Conservation (phyloP, 2,329 filamentous ascomycete genomes). For the Neonectria neomacrospora region DNA sequence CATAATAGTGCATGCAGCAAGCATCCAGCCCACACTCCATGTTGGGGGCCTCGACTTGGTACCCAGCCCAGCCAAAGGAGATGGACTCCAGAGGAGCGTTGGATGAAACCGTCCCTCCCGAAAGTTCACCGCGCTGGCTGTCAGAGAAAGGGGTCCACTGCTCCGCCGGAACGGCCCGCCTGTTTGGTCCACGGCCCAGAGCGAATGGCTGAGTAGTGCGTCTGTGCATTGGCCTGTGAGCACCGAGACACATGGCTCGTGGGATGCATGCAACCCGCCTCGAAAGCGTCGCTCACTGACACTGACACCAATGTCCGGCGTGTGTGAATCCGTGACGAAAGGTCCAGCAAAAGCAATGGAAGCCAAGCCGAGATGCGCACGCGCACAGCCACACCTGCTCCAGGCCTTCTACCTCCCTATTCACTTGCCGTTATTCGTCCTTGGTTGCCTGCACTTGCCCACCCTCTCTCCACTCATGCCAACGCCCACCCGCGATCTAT, state of each 20-base stretch:
- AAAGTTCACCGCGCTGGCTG: too few relatives aligned
- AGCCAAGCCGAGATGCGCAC: background rate
- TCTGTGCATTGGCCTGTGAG: background rate
- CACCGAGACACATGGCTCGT: background rate
- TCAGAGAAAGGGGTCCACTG: constrained; percentile 16
- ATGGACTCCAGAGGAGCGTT: background rate
- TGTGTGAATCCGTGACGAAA: constrained; percentile 1
- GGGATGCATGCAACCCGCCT: background rate
- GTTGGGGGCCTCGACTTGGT: background rate
- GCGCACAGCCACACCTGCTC: background rate
- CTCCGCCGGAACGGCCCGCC: constrained; percentile 43
- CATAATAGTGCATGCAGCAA: too few relatives aligned
- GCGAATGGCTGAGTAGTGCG: background rate
- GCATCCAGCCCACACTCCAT: background rate
- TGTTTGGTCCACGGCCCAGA: constrained; percentile 12
- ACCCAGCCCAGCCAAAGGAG: background rate
- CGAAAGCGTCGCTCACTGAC: background rate
- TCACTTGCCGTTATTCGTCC: background rate
- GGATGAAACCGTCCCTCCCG: background rate
- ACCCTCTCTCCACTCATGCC: background rate
- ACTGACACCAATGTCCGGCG: background rate
- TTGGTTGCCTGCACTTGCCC: background rate
- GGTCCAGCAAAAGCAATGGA: background rate
- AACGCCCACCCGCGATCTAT: constrained; percentile 14
- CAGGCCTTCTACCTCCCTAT: background rate